Conservation (phyloP, 2,329 filamentous ascomycete genomes). For the Cladorrhinum sp. region DNA sequence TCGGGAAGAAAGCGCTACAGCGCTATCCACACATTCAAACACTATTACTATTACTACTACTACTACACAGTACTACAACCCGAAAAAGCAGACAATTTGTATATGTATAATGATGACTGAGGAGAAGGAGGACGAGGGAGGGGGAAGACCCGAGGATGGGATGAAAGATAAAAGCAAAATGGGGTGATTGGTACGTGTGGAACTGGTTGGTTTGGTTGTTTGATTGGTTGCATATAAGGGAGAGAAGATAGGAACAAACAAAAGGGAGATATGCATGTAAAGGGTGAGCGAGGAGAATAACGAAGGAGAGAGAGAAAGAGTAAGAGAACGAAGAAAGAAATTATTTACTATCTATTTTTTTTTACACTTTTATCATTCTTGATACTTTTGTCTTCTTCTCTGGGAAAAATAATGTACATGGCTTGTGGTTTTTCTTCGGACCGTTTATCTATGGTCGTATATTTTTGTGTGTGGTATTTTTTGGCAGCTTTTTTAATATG, state of each 20-base stretch:
- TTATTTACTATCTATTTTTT: conserved; percentile 3
- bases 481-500: too few species aligned
- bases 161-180: conserved; percentile 3
- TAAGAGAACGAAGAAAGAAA: too few species aligned
- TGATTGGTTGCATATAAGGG: background rate
- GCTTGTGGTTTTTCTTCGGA: background rate
- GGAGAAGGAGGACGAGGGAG: background rate
- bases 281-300: background rate
- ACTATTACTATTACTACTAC: background rate
- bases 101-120: conserved; percentile 26
- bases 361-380: conserved; percentile 5
- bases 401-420: background rate
- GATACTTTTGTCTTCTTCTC: conserved; percentile 1
- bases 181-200: conserved; percentile 10
- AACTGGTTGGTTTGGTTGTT: too few species aligned
- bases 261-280: too few species aligned
- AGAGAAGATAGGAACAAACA: background rate
- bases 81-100: conserved; percentile 16
- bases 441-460: background rate
- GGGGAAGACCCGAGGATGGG: background rate
- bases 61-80: conserved; percentile 11
- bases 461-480: background rate
- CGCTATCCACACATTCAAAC: background rate
- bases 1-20: background rate
- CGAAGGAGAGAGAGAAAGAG: background rate